phyloP scores from a whole-genome alignment of 2,329 filamentous ascomycete species.

The Exophiala calicioides region DNA sequence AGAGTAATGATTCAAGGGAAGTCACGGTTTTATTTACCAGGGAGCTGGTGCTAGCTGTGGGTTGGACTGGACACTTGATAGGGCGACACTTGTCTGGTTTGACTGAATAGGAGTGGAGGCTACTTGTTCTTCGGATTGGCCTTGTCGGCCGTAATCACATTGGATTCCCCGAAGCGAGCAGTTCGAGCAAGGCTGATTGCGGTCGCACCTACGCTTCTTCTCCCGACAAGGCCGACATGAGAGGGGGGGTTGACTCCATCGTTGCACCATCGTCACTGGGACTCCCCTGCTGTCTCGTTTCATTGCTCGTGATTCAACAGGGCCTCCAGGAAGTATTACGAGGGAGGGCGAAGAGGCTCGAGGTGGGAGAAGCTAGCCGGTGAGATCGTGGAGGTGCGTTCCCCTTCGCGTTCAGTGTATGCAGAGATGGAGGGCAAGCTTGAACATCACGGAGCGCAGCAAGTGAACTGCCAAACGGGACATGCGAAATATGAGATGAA shows the following conservation, averaged over 20 bases:
- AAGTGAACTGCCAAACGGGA: too few relatives aligned
- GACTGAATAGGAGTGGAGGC: background rate
- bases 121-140: background rate
- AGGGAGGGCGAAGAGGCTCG: background rate
- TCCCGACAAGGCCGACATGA: conserved; percentile 2
- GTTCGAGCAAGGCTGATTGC: conserved; percentile 1
- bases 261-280: background rate
- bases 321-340: background rate
- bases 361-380: background rate
- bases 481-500: too few relatives aligned
- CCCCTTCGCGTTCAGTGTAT: too few relatives aligned
- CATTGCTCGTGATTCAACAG: background rate
- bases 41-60: background rate
- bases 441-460: too few relatives aligned
- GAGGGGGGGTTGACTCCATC: background rate
- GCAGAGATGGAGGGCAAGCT: too few relatives aligned
- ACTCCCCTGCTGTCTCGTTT: background rate
- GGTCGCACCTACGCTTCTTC: background rate
- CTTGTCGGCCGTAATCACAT: background rate
- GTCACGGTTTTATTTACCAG: background rate
- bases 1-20: background rate
- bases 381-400: too few relatives aligned
- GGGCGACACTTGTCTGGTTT: background rate
- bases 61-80: background rate
- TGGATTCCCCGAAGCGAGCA: background rate